Evolutionary conservation across 2,329 filamentous ascomycete genomes (phyloP).

Genomic region (Balansia obtecta): DNA sequence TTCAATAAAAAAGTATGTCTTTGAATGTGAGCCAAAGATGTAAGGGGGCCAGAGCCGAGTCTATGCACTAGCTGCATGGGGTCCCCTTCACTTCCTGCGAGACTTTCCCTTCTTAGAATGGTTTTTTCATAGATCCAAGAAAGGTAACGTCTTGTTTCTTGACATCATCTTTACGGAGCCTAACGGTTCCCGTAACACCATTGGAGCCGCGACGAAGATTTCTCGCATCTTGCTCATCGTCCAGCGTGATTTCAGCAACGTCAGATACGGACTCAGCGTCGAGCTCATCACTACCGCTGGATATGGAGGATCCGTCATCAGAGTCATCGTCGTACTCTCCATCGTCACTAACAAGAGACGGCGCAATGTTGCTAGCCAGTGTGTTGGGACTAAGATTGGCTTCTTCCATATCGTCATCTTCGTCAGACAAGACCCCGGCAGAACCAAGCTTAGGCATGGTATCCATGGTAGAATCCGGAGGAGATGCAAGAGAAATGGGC

Average conservation of each 20-base stretch:
- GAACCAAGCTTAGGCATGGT: conserved; percentile 12
- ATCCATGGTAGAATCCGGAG: conserved; percentile 13
- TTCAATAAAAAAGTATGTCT: not conserved
- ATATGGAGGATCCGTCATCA: conserved; percentile 48
- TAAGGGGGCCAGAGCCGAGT: not conserved
- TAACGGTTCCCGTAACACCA: conserved; percentile 31
- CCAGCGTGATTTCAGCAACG: conserved; percentile 48
- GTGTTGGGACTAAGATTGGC: conserved; percentile 57
- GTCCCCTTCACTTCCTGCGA: conserved; percentile 8
- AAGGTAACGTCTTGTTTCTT: conserved; percentile 39
- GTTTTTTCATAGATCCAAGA: conserved; percentile 35
- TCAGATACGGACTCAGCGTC: conserved; percentile 49
- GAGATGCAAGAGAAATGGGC: conserved; percentile 28
- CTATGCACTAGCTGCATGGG: not conserved
- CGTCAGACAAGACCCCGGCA: conserved; percentile 22
- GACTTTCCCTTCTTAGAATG: conserved; percentile 21
- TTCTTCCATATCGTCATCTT: conserved; percentile 41
- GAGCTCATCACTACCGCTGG: conserved; percentile 42
- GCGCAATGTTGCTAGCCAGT: conserved; percentile 61
- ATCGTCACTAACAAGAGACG: conserved; percentile 69
- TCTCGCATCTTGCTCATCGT: conserved; percentile 40
- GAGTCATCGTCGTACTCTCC: conserved; percentile 68
- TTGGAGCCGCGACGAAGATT: conserved; percentile 31
- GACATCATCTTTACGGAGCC: conserved; percentile 39
- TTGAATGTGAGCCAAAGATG: not conserved